A percentile compares a stretch with the other conserved stretches of the same genome.
phyloP scores from a whole-genome alignment of 1,139 yeast species.

The Hyphopichia pseudoburtonii region DNA sequence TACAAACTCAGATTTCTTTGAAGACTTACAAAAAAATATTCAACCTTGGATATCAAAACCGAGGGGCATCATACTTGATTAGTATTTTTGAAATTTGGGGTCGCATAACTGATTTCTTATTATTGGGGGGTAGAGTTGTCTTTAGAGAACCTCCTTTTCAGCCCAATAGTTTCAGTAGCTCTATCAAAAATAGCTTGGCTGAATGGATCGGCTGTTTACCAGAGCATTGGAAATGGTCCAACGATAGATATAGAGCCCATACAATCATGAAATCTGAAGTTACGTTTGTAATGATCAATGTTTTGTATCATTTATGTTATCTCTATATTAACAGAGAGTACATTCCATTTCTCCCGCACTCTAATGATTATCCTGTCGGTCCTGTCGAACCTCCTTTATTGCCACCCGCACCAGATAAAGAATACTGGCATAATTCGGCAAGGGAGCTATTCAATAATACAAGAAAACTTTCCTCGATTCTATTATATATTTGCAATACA shows the following conservation, averaged over 20 bases:
- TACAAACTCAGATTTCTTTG: neutral
- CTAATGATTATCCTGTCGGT: slow-evolving; percentile 5
- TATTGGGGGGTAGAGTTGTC: slow-evolving; percentile 4
- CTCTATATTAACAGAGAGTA: slow-evolving; percentile 6
- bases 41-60: slow-evolving; percentile 1
- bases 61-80: slow-evolving; percentile 3
- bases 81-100: slow-evolving; percentile 6
- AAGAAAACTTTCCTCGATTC: slow-evolving; percentile 3
- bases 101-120: slow-evolving; percentile 3
- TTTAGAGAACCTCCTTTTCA: slow-evolving; percentile 5
- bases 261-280: slow-evolving; percentile 4
- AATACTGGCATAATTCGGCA: slow-evolving; percentile 5
- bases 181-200: neutral
- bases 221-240: slow-evolving; percentile 7
- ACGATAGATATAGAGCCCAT: slow-evolving; percentile 5
- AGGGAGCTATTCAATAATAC: slow-evolving; percentile 3
- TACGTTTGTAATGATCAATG: slow-evolving; percentile 6
- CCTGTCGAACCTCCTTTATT: slow-evolving; percentile 6
- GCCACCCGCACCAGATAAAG: slow-evolving; percentile 6
- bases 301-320: slow-evolving; percentile 4
- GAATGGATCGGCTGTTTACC: slow-evolving; percentile 3
- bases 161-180: slow-evolving; percentile 1
- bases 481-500: neutral
- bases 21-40: neutral
- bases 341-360: slow-evolving; percentile 6